These are phyloP conservation scores for Lepiota venenata DNA, from an alignment of 768 basidiomycete species.

Conservation along the genomic window DNA sequence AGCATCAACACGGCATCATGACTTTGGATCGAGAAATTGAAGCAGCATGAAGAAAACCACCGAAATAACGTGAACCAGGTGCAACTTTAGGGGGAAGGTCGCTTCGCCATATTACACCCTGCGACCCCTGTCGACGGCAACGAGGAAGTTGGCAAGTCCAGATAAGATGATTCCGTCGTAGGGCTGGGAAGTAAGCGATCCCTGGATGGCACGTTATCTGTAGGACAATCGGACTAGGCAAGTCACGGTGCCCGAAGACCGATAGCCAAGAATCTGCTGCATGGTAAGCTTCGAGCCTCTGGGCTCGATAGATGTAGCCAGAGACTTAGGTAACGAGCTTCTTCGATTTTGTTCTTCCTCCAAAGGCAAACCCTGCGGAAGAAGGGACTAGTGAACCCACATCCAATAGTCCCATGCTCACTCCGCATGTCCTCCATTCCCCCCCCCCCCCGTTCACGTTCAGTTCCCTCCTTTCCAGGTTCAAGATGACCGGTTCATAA, in stretches of 20 bases:
- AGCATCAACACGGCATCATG: too few species aligned
- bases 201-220: not conserved
- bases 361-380: not conserved
- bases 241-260: not conserved
- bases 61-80: not conserved
- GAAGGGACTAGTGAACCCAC: not conserved
- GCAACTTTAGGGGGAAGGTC: not conserved
- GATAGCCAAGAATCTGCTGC: not conserved
- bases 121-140: not conserved
- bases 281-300: not conserved
- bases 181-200: not conserved
- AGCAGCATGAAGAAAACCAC: not conserved
- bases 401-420: conserved; percentile 2
- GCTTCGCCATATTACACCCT: not conserved
- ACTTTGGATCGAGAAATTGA: too few species aligned
- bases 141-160: not conserved
- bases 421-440: conserved; percentile 1
- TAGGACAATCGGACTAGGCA: not conserved
- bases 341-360: not conserved
- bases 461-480: conserved; percentile 1
- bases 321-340: not conserved
- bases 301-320: not conserved
- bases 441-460: not conserved
- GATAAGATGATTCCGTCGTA: not conserved
- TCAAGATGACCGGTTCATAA: not conserved